Percentiles rank a stretch among this genome's conserved stretches.
Evolutionary conservation across 164 flowering plant genomes (phyloP).

Genomic region (Santalum album): DNA sequence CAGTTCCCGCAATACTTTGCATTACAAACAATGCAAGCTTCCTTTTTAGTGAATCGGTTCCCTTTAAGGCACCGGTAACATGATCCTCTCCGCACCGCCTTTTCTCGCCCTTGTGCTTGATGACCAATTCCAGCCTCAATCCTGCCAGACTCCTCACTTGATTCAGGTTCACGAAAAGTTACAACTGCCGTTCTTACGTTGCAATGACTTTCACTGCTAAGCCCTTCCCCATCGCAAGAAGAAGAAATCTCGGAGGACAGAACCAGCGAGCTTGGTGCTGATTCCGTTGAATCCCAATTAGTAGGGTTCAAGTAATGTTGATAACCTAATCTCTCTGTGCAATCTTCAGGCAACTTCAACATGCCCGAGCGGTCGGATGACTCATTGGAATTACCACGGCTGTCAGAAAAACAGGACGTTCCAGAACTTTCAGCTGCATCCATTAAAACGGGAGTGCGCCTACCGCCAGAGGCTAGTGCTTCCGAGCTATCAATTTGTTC

Average conservation of each 20-base stretch:
- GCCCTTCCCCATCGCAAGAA: conserved; percentile 29
- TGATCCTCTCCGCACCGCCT: conserved; percentile 38
- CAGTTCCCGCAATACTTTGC: conserved; percentile 43
- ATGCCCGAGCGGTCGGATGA: conserved; percentile 24
- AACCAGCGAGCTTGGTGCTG: conserved; percentile 19
- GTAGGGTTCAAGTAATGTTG: conserved; percentile 16
- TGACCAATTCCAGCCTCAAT: conserved; percentile 19
- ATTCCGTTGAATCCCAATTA: conserved; percentile 28
- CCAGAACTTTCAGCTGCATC: conserved; percentile 29
- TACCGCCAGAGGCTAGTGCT: conserved; percentile 10
- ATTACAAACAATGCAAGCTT: conserved; percentile 39
- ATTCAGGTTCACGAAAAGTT: conserved; percentile 38
- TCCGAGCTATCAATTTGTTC: conserved; percentile 14
- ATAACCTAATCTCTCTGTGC: conserved; percentile 20
- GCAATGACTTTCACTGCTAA: conserved; percentile 16
- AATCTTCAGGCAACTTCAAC: conserved; percentile 15
- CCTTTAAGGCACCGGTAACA: conserved; percentile 47
- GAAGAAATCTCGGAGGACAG: conserved; percentile 38
- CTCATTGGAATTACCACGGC: conserved; percentile 19
- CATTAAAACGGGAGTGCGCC: conserved; percentile 6
- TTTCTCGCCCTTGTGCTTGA: conserved; percentile 22
- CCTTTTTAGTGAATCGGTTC: conserved; percentile 39
- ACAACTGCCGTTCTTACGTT: conserved; percentile 38
- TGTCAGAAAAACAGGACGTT: conserved; percentile 16
- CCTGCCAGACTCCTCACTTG: conserved; percentile 12